Base-by-base conservation (phyloP, 768 basidiomycete species). In the Suillus subaureus region DNA sequence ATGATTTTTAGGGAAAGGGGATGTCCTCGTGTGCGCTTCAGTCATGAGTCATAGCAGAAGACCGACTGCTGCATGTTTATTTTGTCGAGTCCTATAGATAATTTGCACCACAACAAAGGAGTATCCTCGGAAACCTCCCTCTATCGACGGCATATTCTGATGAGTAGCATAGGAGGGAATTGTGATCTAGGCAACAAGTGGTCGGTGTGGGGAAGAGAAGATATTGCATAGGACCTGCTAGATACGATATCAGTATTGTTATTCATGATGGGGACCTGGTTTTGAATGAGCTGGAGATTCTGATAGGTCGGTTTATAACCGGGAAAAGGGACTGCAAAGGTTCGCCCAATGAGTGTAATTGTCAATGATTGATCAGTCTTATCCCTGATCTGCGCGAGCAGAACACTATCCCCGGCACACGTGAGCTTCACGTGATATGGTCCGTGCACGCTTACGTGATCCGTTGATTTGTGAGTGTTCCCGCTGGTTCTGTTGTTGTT, bases 381-480 rank as follows among this genome's bases (percentile, higher is more conserved):
- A n/a, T n/a, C n/a, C n/a, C n/a, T n/a, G n/a, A n/a, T n/a, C n/a
- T n/a, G n/a, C n/a, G n/a, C n/a, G n/a, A n/a, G n/a, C n/a, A n/a
- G n/a, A n/a, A n/a, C n/a, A n/a, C n/a, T n/a, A n/a, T n/a, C n/a
- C n/a, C n/a, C n/a, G n/a, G n/a, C n/a, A n/a, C 33, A 35, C 35
- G 35, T 11, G 35, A 35, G 6, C 9, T 35, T 9, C 35, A 35
- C 58, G 58, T 60, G 58, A 54, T 28, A 11, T 42, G 58, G 58
- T 31, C 58, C 58, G 58, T 60, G 58, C 58, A 23, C 18, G 58
- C 16, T 60, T 60, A 60, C 40, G 28, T 60, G 42, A 42, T 60
- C 11, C 12, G 58, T 60, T 60, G 58, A 60, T 26, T 60, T 9
- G 23, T 49, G 43, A 43, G 43, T 21, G 47, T 49, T 49, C 47